These are phyloP conservation scores for Orbilia oligospora DNA, from an alignment of 2,329 filamentous ascomycete genomes.

Conservation along the genomic window DNA sequence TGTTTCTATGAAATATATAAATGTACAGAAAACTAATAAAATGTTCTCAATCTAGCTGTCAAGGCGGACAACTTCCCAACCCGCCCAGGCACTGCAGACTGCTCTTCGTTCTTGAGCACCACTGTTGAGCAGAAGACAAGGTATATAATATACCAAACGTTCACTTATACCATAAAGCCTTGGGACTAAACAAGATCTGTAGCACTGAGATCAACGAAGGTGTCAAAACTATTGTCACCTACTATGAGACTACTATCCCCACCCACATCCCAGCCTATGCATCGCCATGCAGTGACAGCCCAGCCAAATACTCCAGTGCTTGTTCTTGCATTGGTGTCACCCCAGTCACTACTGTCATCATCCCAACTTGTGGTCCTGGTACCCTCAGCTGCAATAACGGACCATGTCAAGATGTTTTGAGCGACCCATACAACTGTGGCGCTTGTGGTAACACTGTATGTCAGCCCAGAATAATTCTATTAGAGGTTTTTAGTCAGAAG, in stretches of 20 bases:
- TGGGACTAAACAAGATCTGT: neutral
- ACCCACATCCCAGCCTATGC: slow-evolving; percentile 34
- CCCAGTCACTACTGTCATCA: slow-evolving; percentile 60
- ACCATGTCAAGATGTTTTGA: slow-evolving; percentile 23
- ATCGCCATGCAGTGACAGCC: slow-evolving; percentile 3
- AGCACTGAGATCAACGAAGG: neutral
- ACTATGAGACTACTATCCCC: slow-evolving; percentile 18
- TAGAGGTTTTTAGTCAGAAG: no score
- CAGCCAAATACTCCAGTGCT: slow-evolving; percentile 29
- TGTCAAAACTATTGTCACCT: neutral
- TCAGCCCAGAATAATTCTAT: neutral
- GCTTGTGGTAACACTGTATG: slow-evolving; percentile 19
- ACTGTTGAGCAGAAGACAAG: slow-evolving; percentile 7
- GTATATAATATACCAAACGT: neutral
- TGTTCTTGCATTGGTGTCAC: slow-evolving; percentile 45
- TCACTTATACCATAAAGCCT: neutral
- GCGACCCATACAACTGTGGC: slow-evolving; percentile 31
- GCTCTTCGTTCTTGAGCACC: slow-evolving; percentile 23
- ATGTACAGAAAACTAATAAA: neutral
- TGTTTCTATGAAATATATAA: no score
- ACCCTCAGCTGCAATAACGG: slow-evolving; percentile 7
- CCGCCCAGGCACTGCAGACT: slow-evolving; percentile 33
- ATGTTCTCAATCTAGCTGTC: slow-evolving; percentile 12
- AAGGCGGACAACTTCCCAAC: slow-evolving; percentile 23
- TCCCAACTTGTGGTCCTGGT: slow-evolving; percentile 14